Evolutionary conservation across 305 asterid genomes (phyloP).

Genomic region (Plantago coronopus): DNA sequence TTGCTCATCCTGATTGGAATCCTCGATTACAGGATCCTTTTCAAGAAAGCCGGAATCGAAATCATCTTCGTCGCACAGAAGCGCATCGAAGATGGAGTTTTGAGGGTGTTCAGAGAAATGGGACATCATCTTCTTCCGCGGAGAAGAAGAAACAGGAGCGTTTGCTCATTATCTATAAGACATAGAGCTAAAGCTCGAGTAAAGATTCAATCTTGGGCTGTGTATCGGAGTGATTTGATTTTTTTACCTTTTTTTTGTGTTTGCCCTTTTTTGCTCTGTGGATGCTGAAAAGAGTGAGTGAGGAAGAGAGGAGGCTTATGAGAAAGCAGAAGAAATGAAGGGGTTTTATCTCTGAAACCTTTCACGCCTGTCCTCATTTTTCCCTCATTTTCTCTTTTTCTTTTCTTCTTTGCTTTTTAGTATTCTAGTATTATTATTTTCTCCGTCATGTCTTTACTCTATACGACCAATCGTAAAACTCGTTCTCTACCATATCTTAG

Average conservation of each 20-base stretch:
- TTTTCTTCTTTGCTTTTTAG: slow-evolving; percentile 11
- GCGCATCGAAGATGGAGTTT: slow-evolving; percentile 50
- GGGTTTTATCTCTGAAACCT: slow-evolving; percentile 47
- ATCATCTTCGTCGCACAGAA: slow-evolving; percentile 60
- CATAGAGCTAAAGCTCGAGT: slow-evolving; percentile 23
- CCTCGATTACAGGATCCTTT: slow-evolving; percentile 28
- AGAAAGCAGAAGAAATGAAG: slow-evolving; percentile 24
- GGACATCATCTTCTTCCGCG: slow-evolving; percentile 53
- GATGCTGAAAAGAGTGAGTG: slow-evolving; percentile 17
- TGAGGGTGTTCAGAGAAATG: slow-evolving; percentile 35
- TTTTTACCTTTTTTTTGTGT: slow-evolving; percentile 11
- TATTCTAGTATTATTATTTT: not conserved
- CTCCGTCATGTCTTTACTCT: too few relatives aligned
- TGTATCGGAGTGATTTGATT: slow-evolving; percentile 35
- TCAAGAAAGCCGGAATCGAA: slow-evolving; percentile 26
- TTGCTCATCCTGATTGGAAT: slow-evolving; percentile 29
- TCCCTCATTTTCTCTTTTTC: slow-evolving; percentile 3
- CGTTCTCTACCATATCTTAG: too few relatives aligned
- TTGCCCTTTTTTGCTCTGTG: slow-evolving; percentile 25
- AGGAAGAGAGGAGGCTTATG: slow-evolving; percentile 20
- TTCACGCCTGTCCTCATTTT: slow-evolving; percentile 45
- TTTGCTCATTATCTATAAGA: slow-evolving; percentile 58
- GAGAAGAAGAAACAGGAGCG: slow-evolving; percentile 58
- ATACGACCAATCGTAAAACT: too few relatives aligned
- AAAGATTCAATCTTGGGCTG: slow-evolving; percentile 50